These are phyloP conservation scores for Elongisporangium prolatum DNA, from an alignment of 352 stramenopile genomes.

Conservation along the genomic window DNA sequence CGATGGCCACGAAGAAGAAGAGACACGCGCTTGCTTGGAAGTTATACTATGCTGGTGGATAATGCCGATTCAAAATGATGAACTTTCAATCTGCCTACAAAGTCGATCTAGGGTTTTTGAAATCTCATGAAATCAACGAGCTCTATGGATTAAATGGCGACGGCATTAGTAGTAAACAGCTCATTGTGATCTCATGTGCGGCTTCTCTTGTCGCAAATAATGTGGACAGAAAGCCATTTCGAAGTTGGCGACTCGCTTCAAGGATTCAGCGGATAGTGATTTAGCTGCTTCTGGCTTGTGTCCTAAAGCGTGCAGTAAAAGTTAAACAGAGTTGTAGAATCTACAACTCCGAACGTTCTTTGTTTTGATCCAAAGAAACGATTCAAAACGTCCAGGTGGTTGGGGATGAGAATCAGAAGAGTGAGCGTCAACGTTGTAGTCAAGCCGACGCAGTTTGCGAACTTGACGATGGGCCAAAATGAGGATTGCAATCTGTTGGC, in stretches of 20 bases:
- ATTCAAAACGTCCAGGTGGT: constrained; percentile 10
- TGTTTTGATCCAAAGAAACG: not conserved
- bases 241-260: not conserved
- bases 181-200: not conserved
- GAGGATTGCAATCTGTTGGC: not conserved
- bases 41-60: constrained; percentile 21
- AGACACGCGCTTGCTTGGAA: constrained; percentile 11
- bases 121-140: not conserved
- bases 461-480: not conserved
- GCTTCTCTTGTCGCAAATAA: not conserved
- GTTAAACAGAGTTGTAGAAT: not conserved
- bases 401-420: constrained; percentile 2
- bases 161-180: not conserved
- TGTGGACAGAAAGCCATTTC: not conserved
- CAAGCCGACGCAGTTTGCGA: not conserved
- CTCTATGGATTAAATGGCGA: not conserved
- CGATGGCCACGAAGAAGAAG: constrained; percentile 1
- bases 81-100: too few species aligned
- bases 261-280: not conserved
- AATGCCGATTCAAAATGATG: constrained; percentile 15
- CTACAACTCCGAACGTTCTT: not conserved
- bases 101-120: too few species aligned
- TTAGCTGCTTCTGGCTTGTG: not conserved
- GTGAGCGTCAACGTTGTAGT: constrained; percentile 30
- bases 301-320: not conserved